phyloP scores from a whole-genome alignment of 2,329 filamentous ascomycete genomes.

The Xylariales sp. region DNA sequence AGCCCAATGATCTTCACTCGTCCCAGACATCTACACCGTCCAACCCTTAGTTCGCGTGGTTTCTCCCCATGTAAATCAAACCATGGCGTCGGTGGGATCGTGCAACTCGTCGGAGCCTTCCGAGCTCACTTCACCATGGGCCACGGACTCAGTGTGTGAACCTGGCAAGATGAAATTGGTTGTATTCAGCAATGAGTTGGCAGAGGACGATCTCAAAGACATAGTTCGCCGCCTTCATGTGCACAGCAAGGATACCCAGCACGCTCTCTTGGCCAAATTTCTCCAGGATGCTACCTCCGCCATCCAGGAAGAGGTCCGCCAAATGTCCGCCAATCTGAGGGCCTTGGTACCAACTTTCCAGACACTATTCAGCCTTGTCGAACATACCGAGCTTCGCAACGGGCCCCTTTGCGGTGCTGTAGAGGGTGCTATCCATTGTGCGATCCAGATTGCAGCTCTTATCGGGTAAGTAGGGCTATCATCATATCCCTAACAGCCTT shows the following conservation, averaged over 20 bases:
- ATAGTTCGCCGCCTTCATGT: neutral
- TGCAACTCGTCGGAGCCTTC: too few relatives aligned
- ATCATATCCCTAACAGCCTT: too few relatives aligned
- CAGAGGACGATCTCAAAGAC: neutral
- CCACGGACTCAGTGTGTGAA: too few relatives aligned
- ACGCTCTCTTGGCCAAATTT: neutral
- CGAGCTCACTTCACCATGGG: too few relatives aligned
- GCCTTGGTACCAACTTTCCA: neutral
- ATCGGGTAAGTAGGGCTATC: neutral
- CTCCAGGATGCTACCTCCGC: neutral
- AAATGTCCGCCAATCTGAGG: neutral
- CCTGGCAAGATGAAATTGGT: neutral
- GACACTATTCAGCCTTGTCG: neutral
- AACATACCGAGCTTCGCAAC: neutral
- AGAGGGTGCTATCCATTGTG: neutral
- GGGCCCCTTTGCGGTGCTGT: neutral
- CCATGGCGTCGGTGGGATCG: too few relatives aligned
- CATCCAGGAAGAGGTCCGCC: neutral
- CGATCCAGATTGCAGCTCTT: neutral
- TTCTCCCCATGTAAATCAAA: too few relatives aligned
- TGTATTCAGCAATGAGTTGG: neutral
- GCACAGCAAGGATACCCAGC: neutral
- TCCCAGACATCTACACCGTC: too few relatives aligned
- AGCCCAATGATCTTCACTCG: too few relatives aligned
- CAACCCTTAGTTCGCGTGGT: too few relatives aligned